Percentiles rank a stretch among this genome's conserved stretches.
These are phyloP conservation scores for Dactylellina leptospora DNA, from an alignment of 2,329 filamentous ascomycete species.

Conservation along the genomic window DNA sequence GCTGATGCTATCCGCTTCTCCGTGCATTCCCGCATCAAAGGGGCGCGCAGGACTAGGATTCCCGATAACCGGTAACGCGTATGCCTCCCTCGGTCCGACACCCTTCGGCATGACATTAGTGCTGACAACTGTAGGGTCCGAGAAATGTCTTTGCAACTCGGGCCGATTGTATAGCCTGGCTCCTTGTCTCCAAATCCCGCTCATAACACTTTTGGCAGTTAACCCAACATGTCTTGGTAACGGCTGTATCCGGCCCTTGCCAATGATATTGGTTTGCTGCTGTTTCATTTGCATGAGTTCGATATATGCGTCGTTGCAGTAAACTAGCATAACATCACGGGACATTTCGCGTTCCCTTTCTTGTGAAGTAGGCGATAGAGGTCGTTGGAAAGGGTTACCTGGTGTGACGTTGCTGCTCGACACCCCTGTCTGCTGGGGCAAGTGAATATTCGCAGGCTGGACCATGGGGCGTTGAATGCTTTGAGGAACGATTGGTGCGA, in stretches of 20 bases:
- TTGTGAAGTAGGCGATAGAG: constrained; percentile 19
- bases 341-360: constrained; percentile 42
- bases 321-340: constrained; percentile 43
- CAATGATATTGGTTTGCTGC: constrained; percentile 37
- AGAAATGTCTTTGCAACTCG: constrained; percentile 44
- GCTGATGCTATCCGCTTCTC: constrained; percentile 24
- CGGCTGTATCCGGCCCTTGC: constrained; percentile 43
- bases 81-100: constrained; percentile 31
- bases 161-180: constrained; percentile 40
- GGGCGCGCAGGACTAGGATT: not conserved
- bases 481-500: not conserved
- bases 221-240: constrained; percentile 43
- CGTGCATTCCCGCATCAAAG: constrained; percentile 28
- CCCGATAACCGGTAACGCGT: constrained; percentile 35
- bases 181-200: constrained; percentile 43
- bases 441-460: constrained; percentile 20
- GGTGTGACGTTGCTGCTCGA: constrained; percentile 17
- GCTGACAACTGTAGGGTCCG: constrained; percentile 23
- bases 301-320: constrained; percentile 47
- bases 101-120: constrained; percentile 14
- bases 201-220: constrained; percentile 38
- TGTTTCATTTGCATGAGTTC: constrained; percentile 50
- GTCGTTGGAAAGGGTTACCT: constrained; percentile 46
- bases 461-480: not conserved
- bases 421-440: constrained; percentile 36